Percentiles rank a stretch among this genome's conserved stretches.
These are phyloP conservation scores for Quercus dentata DNA, from an alignment of 306 rosid genomes.

Conservation along the genomic window DNA sequence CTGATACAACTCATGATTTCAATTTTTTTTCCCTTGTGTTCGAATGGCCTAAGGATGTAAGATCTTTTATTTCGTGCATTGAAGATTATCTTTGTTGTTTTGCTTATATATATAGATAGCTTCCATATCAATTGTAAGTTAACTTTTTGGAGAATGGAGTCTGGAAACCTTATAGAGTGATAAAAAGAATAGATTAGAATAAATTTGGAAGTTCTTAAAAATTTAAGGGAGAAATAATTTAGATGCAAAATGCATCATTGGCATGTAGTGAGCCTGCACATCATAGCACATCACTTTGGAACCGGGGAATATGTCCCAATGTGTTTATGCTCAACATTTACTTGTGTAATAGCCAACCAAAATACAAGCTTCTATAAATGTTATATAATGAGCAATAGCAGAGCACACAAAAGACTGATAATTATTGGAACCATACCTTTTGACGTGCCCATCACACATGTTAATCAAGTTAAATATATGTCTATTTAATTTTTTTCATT, in stretches of 20 bases:
- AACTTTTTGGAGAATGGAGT: constrained; percentile 16
- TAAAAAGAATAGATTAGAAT: not conserved
- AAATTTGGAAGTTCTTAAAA: not conserved
- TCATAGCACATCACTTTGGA: not conserved
- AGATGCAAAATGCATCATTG: not conserved
- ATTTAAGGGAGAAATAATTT: not conserved
- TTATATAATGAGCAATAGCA: not conserved
- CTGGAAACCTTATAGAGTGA: not conserved
- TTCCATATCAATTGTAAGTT: not conserved
- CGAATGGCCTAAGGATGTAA: constrained; percentile 99
- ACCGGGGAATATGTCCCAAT: not conserved
- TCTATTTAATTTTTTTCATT: not conserved
- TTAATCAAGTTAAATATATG: not conserved
- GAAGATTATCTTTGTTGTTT: not conserved
- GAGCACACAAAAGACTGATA: not conserved
- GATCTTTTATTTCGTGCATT: constrained; percentile 37
- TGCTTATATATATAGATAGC: not conserved
- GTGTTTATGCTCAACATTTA: not conserved
- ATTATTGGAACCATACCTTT: not conserved
- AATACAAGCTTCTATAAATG: not conserved
- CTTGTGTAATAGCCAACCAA: not conserved
- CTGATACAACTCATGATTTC: constrained; percentile 97
- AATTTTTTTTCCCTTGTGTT: constrained; percentile 87
- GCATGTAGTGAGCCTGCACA: not conserved
- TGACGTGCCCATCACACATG: not conserved